Base-by-base conservation (phyloP, 1,284 basidiomycete species). In the Ustilago crameri region DNA sequence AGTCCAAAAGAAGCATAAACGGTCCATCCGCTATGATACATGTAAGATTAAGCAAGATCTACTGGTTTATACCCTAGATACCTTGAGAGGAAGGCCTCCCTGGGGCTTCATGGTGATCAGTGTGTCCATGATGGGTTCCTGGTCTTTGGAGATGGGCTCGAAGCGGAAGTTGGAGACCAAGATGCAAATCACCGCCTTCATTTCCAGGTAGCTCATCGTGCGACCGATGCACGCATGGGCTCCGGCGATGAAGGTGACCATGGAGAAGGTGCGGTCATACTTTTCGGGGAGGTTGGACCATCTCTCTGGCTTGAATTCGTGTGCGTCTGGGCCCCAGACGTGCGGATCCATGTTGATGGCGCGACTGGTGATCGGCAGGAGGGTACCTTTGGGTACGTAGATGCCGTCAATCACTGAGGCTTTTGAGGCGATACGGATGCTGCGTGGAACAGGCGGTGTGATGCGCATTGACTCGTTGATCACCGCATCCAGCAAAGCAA, bases 401-500 rank as follows among this genome's bases (percentile, higher is more conserved):
- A 65, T 8, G 4, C 74, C 76, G 46, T 76, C 78, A 38, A 80
- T 74, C 44, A 53, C 53, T 14, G 49, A 50, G 7, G 64, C 37
- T 32, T 67, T 64, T 17, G 32, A 58, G 5, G 76, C 65, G 27
- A 67, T 49, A 2, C 78, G 58, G 0, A 73, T 50, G 24, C 74
- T 76, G 14, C 64, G 54, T 17, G 76, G 76, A 0, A 76, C 74
- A 10, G 76, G 76, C 3, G 78, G 78, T 0, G 68, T 69, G 37
- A 76, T 37, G 30, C 78, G 73, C 71, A 80, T 65, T 9, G 63
- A 53, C 49, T 80, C 78, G 52, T 73, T 68, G 20, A 88, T 85
- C 24, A 95, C 89, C 55, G 92, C 92, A 76, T 93, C 87, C 43
- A 95, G 86, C 64, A 87, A 90, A 2, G 89, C 88, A n/a, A 92